phyloP scores from a whole-genome alignment of 495 filamentous ascomycete species.

The Parathielavia appendiculata region DNA sequence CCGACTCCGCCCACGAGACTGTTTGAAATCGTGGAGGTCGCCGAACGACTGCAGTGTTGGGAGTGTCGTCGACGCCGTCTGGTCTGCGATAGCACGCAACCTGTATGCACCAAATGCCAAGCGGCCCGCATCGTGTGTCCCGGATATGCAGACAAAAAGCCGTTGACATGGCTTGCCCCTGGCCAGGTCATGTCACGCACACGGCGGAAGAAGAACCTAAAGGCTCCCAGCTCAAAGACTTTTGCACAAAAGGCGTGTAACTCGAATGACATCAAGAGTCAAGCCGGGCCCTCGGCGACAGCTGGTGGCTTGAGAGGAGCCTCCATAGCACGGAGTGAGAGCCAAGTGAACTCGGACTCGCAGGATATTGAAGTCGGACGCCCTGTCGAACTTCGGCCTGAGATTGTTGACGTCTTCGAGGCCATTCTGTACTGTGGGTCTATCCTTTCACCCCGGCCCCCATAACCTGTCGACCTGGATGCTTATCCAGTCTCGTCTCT shows the following conservation, averaged over 20 bases:
- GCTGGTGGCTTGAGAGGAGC: not conserved
- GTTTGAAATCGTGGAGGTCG: not conserved
- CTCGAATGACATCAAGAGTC: not conserved
- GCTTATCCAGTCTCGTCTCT: not conserved
- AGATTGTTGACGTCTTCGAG: constrained; percentile 16
- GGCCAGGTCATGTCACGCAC: constrained; percentile 27
- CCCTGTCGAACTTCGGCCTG: constrained; percentile 12
- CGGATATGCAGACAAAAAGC: constrained; percentile 33
- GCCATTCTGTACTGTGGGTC: constrained; percentile 22
- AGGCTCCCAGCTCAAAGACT: not conserved
- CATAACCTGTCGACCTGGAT: not conserved
- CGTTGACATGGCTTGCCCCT: constrained; percentile 31
- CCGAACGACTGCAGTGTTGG: constrained; percentile 34
- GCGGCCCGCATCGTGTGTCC: constrained; percentile 30
- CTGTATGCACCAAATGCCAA: constrained; percentile 31
- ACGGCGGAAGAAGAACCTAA: constrained; percentile 8
- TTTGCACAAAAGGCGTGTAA: not conserved
- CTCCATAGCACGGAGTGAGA: not conserved
- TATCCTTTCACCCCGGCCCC: not conserved
- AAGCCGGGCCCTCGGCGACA: not conserved
- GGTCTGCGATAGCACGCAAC: constrained; percentile 33
- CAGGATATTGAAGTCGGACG: not conserved
- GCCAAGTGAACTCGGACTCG: not conserved
- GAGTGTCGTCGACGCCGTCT: constrained; percentile 37
- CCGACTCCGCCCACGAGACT: not conserved